phyloP scores from a whole-genome alignment of 2,329 filamentous ascomycete genomes.

The Phoma sp. region DNA sequence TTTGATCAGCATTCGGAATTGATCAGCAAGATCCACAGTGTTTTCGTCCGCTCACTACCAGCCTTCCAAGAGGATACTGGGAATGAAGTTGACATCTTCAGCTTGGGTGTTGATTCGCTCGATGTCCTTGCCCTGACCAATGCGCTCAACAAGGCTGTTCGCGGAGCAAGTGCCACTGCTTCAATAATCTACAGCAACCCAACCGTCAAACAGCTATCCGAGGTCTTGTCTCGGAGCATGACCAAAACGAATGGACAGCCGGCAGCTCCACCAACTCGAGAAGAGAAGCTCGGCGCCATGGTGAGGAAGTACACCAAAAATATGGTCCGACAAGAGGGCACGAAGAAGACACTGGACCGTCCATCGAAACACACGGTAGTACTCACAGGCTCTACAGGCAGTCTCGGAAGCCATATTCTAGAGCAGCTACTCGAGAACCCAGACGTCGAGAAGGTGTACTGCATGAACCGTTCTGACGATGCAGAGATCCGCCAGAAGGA shows the following conservation, averaged over 20 bases:
- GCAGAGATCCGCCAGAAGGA: constrained; percentile 19
- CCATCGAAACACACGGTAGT: constrained; percentile 21
- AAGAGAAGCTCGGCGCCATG: constrained; percentile 3
- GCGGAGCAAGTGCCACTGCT: constrained; percentile 1
- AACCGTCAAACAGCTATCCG: constrained; percentile 3
- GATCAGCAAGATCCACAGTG: not conserved
- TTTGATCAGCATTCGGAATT: not conserved
- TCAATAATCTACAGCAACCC: constrained; percentile 8
- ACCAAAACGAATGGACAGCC: not conserved
- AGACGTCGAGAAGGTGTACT: constrained; percentile 25
- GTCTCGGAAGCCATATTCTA: constrained; percentile 31
- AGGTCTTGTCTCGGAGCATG: not conserved
- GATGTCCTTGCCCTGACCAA: constrained; percentile 19
- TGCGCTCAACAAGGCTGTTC: constrained; percentile 17
- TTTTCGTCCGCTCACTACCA: not conserved
- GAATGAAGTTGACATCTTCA: constrained; percentile 19
- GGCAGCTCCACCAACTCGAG: not conserved
- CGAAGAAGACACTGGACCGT: not conserved
- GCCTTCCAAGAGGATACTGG: not conserved
- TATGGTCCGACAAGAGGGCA: not conserved
- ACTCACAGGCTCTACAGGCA: constrained; percentile 35
- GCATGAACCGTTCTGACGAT: constrained; percentile 27
- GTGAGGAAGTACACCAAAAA: constrained; percentile 8
- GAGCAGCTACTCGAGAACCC: constrained; percentile 24
- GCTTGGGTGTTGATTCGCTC: constrained; percentile 28